These are phyloP conservation scores for Trametes hirsuta DNA, from an alignment of 1,284 basidiomycete species.

Conservation along the genomic window DNA sequence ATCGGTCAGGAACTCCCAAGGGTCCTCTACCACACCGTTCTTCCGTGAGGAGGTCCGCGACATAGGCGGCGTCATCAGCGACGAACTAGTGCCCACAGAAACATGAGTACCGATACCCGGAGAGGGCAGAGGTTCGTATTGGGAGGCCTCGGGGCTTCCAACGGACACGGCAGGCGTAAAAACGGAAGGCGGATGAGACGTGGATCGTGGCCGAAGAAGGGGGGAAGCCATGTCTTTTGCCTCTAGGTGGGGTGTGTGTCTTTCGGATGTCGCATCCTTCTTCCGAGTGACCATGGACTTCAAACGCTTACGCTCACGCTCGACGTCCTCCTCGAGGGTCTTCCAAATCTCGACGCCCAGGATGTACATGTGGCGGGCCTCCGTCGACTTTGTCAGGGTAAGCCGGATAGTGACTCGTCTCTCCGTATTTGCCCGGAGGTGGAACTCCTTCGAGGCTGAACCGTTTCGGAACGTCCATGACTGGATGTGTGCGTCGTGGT, in stretches of 20 bases:
- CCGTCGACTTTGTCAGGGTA: neutral
- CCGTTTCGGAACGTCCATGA: slow-evolving; percentile 14
- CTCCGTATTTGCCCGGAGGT: neutral
- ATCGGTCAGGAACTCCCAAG: neutral
- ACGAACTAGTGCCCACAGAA: neutral
- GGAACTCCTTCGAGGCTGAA: slow-evolving; percentile 7
- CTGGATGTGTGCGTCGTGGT: slow-evolving; percentile 12
- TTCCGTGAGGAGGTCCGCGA: neutral
- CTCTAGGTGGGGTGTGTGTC: neutral
- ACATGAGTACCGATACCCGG: neutral
- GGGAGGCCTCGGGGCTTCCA: neutral
- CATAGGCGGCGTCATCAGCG: neutral
- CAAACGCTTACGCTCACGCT: neutral
- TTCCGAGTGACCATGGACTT: neutral
- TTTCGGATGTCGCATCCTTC: neutral
- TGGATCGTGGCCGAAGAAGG: neutral
- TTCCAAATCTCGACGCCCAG: slow-evolving; percentile 3
- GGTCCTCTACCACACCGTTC: neutral
- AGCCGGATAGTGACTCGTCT: neutral
- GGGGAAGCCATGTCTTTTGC: neutral
- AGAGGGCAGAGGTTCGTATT: neutral
- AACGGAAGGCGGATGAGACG: neutral
- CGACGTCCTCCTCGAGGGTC: neutral
- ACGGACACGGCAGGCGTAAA: no score
- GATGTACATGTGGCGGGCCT: neutral